Evolutionary conservation across 331 rosid species (phyloP).

Genomic region (Quercus phellos): DNA sequence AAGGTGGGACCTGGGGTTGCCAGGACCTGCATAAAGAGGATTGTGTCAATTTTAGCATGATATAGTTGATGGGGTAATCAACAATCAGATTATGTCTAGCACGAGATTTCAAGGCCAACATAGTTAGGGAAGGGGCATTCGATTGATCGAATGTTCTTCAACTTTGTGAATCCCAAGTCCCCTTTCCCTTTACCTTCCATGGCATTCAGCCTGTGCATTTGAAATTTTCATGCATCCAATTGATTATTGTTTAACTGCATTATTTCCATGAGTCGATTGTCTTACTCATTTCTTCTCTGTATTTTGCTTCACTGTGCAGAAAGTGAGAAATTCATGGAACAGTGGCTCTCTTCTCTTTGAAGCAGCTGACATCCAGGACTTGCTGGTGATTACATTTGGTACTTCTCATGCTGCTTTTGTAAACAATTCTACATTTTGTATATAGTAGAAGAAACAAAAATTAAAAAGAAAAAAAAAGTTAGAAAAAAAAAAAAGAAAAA

Average conservation of each 20-base stretch:
- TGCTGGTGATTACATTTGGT: conserved; percentile 5
- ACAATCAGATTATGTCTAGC: not conserved
- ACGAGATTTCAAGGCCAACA: not conserved
- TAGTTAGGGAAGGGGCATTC: not conserved
- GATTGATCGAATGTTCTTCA: not conserved
- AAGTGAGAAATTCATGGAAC: conserved; percentile 72
- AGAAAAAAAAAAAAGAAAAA: not conserved
- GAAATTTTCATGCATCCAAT: not conserved
- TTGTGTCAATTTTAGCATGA: too few species aligned
- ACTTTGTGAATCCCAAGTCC: not conserved
- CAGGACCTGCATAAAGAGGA: not conserved
- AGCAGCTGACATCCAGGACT: conserved; percentile 41
- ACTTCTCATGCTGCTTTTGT: not conserved
- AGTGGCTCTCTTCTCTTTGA: conserved; percentile 71
- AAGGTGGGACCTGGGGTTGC: not conserved
- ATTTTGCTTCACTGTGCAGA: conserved; percentile 47
- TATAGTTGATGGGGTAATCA: too few species aligned
- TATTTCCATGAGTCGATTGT: not conserved
- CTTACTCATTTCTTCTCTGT: conserved; percentile 18
- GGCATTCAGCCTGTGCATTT: not conserved
- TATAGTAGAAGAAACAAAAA: conserved; percentile 21
- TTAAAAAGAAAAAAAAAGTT: not conserved
- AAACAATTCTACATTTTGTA: conserved; percentile 6
- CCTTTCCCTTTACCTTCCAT: not conserved
- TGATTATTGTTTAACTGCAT: not conserved